Conservation (phyloP, 768 basidiomycete species). For the Phylloporus rhodoxanthus region DNA sequence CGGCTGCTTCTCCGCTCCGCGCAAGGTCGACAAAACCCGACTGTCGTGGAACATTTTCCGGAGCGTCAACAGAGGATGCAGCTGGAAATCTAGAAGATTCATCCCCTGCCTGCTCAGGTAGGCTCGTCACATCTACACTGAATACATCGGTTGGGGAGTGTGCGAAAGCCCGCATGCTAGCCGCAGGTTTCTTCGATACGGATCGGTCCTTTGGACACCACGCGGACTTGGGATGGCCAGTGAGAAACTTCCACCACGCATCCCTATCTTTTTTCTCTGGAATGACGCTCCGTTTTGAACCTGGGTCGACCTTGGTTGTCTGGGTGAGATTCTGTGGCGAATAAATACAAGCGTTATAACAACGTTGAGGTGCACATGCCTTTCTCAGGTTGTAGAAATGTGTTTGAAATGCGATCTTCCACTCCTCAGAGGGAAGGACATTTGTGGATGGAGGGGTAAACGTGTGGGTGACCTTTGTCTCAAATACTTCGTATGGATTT, state of each 20-base stretch:
- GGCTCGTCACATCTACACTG: neutral
- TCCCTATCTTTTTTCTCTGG: conserved; percentile 72
- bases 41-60: neutral
- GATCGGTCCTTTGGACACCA: conserved; percentile 46
- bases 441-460: conserved; percentile 22
- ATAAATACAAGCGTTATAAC: conserved; percentile 5
- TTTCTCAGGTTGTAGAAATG: conserved; percentile 64
- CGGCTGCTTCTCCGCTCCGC: neutral
- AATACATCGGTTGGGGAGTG: conserved; percentile 18
- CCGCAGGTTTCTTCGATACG: conserved; percentile 9
- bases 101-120: conserved; percentile 1
- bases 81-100: neutral
- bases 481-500: conserved; percentile 59
- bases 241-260: conserved; percentile 73
- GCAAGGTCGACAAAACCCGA: neutral
- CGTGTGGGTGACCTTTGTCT: conserved; percentile 19
- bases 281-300: conserved; percentile 34
- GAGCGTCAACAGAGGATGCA: neutral
- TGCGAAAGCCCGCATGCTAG: conserved; percentile 35
- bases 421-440: conserved; percentile 58
- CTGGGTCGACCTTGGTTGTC: conserved; percentile 36
- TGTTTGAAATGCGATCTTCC: conserved; percentile 52
- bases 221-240: conserved; percentile 59
- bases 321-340: conserved; percentile 57
- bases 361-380: conserved; percentile 22